These are phyloP conservation scores for Hibiscus mutabilis DNA, from an alignment of 345 rosid species.

Conservation along the genomic window DNA sequence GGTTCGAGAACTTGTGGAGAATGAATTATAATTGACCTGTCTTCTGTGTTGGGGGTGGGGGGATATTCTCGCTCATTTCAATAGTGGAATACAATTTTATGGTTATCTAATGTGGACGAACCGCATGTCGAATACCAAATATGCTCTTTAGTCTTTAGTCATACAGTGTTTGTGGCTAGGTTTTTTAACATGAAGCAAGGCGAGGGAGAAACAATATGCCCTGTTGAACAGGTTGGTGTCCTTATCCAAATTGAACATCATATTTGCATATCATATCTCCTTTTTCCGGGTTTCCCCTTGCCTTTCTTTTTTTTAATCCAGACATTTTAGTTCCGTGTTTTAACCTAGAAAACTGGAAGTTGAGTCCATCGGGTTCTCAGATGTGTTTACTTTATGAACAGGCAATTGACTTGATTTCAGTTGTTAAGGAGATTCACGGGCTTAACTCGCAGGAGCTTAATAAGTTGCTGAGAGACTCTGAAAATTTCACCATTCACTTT, in stretches of 20 bases:
- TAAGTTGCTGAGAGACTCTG: conserved; percentile 62
- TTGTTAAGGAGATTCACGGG: conserved; percentile 67
- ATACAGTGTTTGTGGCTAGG: conserved; percentile 13
- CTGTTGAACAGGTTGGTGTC: conserved; percentile 35
- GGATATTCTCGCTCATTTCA: neutral
- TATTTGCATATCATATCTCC: neutral
- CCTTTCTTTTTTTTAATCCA: neutral
- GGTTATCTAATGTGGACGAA: neutral
- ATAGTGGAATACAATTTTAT: neutral
- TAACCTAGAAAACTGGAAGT: neutral
- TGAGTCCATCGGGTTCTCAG: neutral
- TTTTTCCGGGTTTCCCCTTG: neutral
- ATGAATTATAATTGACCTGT: neutral
- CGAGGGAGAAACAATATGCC: conserved; percentile 24
- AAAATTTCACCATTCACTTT: conserved; percentile 43
- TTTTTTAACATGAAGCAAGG: conserved; percentile 24
- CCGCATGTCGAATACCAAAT: neutral
- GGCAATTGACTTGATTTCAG: conserved; percentile 50
- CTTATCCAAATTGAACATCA: conserved; percentile 5
- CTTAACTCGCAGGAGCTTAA: conserved; percentile 58
- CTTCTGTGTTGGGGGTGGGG: neutral
- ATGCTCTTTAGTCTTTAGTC: neutral
- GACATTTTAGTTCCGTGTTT: neutral
- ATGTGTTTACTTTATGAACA: conserved; percentile 17
- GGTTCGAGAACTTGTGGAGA: neutral